phyloP scores from a whole-genome alignment of 208 protist genomes.

The Crithidia acanthocephali region DNA sequence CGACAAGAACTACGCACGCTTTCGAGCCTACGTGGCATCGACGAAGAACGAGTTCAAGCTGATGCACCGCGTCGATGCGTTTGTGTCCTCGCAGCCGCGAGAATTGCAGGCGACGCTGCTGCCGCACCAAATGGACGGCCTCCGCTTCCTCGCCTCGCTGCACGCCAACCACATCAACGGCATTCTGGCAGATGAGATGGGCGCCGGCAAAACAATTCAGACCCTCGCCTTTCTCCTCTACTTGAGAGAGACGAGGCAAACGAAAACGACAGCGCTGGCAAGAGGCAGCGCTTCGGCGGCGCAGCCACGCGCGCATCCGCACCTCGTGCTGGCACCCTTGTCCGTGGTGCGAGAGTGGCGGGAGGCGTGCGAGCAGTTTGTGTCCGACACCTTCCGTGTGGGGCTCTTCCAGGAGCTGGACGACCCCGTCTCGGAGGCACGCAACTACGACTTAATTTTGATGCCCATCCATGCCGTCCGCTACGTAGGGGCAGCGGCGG shows the following conservation, averaged over 20 bases:
- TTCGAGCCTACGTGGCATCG: constrained; percentile 55
- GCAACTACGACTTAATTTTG: constrained; percentile 50
- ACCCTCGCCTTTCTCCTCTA: constrained; percentile 87
- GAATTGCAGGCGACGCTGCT: constrained; percentile 80
- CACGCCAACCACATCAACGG: constrained; percentile 91
- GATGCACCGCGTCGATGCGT: constrained; percentile 48
- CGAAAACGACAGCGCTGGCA: neutral
- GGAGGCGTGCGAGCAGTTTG: constrained; percentile 92
- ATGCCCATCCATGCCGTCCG: constrained; percentile 54
- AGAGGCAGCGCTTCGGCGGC: neutral
- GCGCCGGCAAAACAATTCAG: constrained; percentile 95
- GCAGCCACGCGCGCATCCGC: constrained; percentile 53
- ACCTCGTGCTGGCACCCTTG: constrained; percentile 92
- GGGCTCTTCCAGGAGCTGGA: constrained; percentile 36
- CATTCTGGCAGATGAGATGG: constrained; percentile 98
- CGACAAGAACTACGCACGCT: constrained; percentile 41
- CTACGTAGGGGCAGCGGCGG: constrained; percentile 12
- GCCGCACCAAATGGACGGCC: constrained; percentile 96
- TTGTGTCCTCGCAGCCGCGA: constrained; percentile 39
- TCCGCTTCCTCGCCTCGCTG: constrained; percentile 94
- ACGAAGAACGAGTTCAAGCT: constrained; percentile 59
- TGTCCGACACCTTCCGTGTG: constrained; percentile 52
- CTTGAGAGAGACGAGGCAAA: constrained; percentile 40
- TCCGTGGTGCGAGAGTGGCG: constrained; percentile 94
- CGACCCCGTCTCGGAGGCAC: constrained; percentile 33